These are phyloP conservation scores for Candida gigantensis DNA, from an alignment of 1,139 yeast genomes.

Conservation along the genomic window DNA sequence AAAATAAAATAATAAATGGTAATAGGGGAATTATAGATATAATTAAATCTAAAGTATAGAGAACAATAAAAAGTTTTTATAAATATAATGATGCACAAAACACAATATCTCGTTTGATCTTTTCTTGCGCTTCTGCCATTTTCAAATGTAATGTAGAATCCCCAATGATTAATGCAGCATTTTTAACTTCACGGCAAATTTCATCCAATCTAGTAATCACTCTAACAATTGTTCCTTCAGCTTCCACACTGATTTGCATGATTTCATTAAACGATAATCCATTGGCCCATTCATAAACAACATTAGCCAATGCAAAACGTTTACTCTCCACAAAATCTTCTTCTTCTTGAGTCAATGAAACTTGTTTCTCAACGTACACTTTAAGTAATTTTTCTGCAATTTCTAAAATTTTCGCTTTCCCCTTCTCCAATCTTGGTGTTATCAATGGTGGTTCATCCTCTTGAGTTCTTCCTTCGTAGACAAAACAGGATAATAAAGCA, in stretches of 20 bases:
- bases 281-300: constrained; percentile 97
- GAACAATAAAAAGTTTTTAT: constrained; percentile 25
- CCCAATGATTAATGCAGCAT: constrained; percentile 93
- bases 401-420: constrained; percentile 67
- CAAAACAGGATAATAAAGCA: constrained; percentile 87
- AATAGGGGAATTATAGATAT: constrained; percentile 26
- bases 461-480: constrained; percentile 81
- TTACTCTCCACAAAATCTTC: constrained; percentile 79
- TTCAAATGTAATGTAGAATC: constrained; percentile 84
- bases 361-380: constrained; percentile 68
- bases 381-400: constrained; percentile 65
- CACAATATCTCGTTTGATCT: constrained; percentile 93
- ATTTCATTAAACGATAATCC: constrained; percentile 91
- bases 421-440: constrained; percentile 83
- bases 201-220: constrained; percentile 94
- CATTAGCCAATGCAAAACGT: constrained; percentile 87
- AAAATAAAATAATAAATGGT: constrained; percentile 28
- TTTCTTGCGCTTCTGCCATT: constrained; percentile 91
- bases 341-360: constrained; percentile 80
- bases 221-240: constrained; percentile 97
- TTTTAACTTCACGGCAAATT: constrained; percentile 90
- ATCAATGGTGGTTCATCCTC: constrained; percentile 60
- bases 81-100: constrained; percentile 94
- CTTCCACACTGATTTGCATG: constrained; percentile 83
- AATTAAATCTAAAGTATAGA: constrained; percentile 5